These are phyloP conservation scores for Paxillus ammoniavirescens DNA, from an alignment of 768 basidiomycete species.

Conservation along the genomic window DNA sequence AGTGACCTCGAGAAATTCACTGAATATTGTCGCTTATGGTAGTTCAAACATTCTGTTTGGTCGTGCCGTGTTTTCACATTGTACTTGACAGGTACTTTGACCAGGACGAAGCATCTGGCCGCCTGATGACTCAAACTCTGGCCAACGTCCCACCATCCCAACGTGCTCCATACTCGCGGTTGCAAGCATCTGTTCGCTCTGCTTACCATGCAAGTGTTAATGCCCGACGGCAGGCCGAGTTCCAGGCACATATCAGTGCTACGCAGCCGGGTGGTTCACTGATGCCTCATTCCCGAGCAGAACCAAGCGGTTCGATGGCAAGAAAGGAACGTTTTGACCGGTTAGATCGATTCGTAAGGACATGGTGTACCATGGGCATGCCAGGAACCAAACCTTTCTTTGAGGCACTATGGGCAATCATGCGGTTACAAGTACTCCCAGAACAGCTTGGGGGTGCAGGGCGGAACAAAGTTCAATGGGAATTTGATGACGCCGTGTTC, in stretches of 20 bases:
- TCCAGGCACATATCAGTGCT: constrained; percentile 78
- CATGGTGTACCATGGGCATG: constrained; percentile 85
- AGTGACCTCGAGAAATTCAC: constrained; percentile 79
- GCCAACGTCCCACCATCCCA: constrained; percentile 79
- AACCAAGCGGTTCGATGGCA: constrained; percentile 63
- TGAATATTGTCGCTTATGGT: constrained; percentile 78
- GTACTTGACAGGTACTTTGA: constrained; percentile 66
- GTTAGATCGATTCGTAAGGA: constrained; percentile 69
- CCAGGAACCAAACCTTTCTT: constrained; percentile 87
- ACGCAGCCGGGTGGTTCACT: constrained; percentile 81
- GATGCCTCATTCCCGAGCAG: constrained; percentile 66
- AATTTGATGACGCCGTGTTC: constrained; percentile 92
- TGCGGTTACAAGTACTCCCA: constrained; percentile 81
- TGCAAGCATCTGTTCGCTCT: constrained; percentile 85
- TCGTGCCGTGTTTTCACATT: constrained; percentile 6
- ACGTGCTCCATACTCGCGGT: constrained; percentile 80
- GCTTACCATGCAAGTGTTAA: constrained; percentile 82
- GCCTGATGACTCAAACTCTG: constrained; percentile 79
- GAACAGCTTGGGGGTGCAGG: constrained; percentile 82
- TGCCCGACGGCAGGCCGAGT: constrained; percentile 75
- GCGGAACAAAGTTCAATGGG: constrained; percentile 73
- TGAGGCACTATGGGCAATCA: constrained; percentile 64
- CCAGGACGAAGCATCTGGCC: constrained; percentile 77
- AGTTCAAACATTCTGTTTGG: constrained; percentile 15
- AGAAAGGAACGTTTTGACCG: constrained; percentile 76